Percentiles rank a stretch among this genome's conserved stretches.
These are phyloP conservation scores for Cutaneotrichosporon arboriforme DNA, from an alignment of 1,284 basidiomycete species.

Conservation along the genomic window DNA sequence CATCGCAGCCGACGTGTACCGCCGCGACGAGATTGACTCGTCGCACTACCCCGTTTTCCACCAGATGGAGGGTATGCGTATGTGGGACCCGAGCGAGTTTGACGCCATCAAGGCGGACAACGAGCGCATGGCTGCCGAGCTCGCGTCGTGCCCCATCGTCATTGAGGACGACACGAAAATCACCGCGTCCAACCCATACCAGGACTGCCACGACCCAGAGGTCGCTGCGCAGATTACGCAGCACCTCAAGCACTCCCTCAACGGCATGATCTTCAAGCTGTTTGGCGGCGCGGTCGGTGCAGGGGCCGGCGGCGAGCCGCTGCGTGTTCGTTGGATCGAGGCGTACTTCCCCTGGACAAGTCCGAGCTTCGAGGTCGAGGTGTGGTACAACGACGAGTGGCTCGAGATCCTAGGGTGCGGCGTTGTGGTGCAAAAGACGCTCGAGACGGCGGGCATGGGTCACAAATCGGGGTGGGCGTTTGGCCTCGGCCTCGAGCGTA, in stretches of 20 bases:
- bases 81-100: slow-evolving; percentile 56
- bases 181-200: slow-evolving; percentile 71
- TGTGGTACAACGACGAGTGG: slow-evolving; percentile 95
- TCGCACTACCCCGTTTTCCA: slow-evolving; percentile 98
- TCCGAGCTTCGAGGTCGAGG: slow-evolving; percentile 96
- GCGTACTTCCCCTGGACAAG: slow-evolving; percentile 97
- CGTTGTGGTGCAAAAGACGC: slow-evolving; percentile 80
- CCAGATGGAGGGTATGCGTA: slow-evolving; percentile 92
- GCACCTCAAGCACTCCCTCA: slow-evolving; percentile 88
- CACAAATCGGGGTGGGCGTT: slow-evolving; percentile 96
- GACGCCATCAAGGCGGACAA: slow-evolving; percentile 41
- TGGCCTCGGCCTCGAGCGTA: slow-evolving; percentile 92
- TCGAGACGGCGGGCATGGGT: slow-evolving; percentile 73
- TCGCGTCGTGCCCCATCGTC: slow-evolving; percentile 65
- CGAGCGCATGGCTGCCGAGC: slow-evolving; percentile 56
- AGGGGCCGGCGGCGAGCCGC: slow-evolving; percentile 53
- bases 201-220: slow-evolving; percentile 65
- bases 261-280: slow-evolving; percentile 75
- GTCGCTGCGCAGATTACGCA: slow-evolving; percentile 67
- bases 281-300: slow-evolving; percentile 60
- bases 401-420: slow-evolving; percentile 93
- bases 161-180: slow-evolving; percentile 81
- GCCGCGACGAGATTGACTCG: slow-evolving; percentile 95
- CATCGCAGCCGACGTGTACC: slow-evolving; percentile 95
- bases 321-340: slow-evolving; percentile 93